Percentiles rank a stretch among this genome's conserved stretches.
Conservation (phyloP, 352 stramenopile species). For the Stramenopiles sp. region DNA sequence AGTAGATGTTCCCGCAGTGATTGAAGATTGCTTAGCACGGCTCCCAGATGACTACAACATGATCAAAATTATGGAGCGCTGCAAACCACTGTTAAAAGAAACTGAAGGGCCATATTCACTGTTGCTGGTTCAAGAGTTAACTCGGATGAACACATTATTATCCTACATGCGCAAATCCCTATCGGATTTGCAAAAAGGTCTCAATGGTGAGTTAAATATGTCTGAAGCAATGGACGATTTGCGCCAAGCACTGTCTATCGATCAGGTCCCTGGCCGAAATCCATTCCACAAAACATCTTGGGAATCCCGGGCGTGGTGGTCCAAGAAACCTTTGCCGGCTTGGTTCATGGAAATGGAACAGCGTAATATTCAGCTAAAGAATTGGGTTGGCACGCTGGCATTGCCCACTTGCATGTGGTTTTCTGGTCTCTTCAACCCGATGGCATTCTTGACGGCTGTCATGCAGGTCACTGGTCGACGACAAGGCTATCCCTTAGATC, state of each 20-base stretch:
- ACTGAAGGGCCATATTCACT: slow-evolving; percentile 69
- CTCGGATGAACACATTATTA: slow-evolving; percentile 75
- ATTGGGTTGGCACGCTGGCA: slow-evolving; percentile 67
- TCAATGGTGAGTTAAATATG: slow-evolving; percentile 87
- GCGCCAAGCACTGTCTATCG: slow-evolving; percentile 61
- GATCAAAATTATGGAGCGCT: slow-evolving; percentile 60
- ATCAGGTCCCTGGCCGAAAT: slow-evolving; percentile 78
- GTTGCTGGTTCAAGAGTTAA: slow-evolving; percentile 77
- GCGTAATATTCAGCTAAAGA: slow-evolving; percentile 59
- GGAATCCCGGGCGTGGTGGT: slow-evolving; percentile 84
- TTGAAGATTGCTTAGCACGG: slow-evolving; percentile 64
- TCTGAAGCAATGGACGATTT: slow-evolving; percentile 76
- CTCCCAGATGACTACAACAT: slow-evolving; percentile 74
- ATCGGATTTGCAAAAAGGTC: slow-evolving; percentile 75
- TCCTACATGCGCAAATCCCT: slow-evolving; percentile 68
- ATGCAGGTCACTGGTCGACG: slow-evolving; percentile 77
- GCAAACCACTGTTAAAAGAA: slow-evolving; percentile 59
- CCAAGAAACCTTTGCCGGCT: slow-evolving; percentile 65
- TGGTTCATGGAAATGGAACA: slow-evolving; percentile 80
- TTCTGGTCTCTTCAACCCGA: slow-evolving; percentile 81
- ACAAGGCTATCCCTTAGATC: slow-evolving; percentile 68
- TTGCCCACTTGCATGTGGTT: slow-evolving; percentile 76
- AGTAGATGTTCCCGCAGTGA: slow-evolving; percentile 22
- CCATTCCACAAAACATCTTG: slow-evolving; percentile 71
- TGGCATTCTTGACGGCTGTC: slow-evolving; percentile 78